Evolutionary conservation across 2,329 filamentous ascomycete species (phyloP), one percentile per base, ranked within the genome.

Genomic region (Fusarium tjaetaba): DNA sequence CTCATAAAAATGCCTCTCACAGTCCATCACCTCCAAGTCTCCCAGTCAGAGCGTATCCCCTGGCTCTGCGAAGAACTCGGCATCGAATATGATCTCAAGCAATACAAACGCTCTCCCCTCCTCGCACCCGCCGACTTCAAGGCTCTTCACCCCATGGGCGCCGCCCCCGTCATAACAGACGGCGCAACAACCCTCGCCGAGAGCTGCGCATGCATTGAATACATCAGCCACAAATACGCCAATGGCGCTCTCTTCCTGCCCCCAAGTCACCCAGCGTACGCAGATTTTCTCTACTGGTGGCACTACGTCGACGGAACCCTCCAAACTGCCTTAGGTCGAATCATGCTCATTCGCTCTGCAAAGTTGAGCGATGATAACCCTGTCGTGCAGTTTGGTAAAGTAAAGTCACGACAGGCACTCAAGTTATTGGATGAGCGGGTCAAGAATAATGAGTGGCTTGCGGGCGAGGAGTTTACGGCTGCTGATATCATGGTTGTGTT

Each of bases 401-500:
- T 75, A 11, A 82, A 82, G 18, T 74, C 87, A 5, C 63, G 79
- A 7, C 77, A 71, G n/a, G 79, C 82, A 2, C 68, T 92, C 24
- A 84, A 91, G 30, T 77, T 81, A 4, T 66, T 92, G 32, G 85
- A 93, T 43, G 79, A 85, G 5, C 82, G 87, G 16, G 77, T 93
- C 6, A 73, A 71, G 7, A 68, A 80, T 2, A 86, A 83, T 41
- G 77, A 82, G 13, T 93, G 86, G 84, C 81, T 93, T 28, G 90
- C 88, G 0, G 92, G 91, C 5, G 81, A 86, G 0, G 84, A 90
- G 57, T 89, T 93, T 65, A 92, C 89, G 1, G 89, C 85, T 2
- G 91, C 91, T 3, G 92, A 94, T 79, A 83, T 92, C 43, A 92
- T 93, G 89, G 82, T 82, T 9, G 84, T 91, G 1, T 92, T 88